Evolutionary conservation across 75 land plant genomes (phyloP), one percentile per base, ranked within the genome.

Genomic region (Selaginella moellendorffii): DNA sequence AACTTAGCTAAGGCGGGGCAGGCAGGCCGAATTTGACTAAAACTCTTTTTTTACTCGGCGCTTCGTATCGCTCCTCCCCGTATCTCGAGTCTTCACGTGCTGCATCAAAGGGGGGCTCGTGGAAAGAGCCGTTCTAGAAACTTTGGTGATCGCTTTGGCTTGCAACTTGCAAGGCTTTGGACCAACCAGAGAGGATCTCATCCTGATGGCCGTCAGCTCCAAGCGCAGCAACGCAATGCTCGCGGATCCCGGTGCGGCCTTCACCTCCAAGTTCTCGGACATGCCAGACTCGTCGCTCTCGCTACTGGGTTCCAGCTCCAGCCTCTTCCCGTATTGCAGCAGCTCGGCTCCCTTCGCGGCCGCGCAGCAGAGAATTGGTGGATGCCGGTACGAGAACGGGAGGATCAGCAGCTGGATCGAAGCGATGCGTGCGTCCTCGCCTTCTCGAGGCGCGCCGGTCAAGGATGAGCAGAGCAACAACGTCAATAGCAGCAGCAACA

Each of bases 361-460:
- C 14, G 14, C 46, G 10, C 46, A 36, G 14, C 46, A 36, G 46
- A 36, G 46, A 36, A 36, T 36, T 36, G 46, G 46, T 36, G 46
- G 10, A 5, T 36, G 46, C 14, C 46, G 46, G 46, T 36, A 36
- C 46, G 46, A 36, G 14, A 36, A 36, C 14, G 46, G 46, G 14
- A 5, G 46, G 46, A 63, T 69, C 22, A 71, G 46, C 73, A 68
- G 72, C n/a, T 87, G 80, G 80, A 46, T 83, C 5, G 86, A 87
- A 62, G 77, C 82, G 0, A 81, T 86, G 90, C 71, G 73, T 60
- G 90, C 79, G 28, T 83, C 82, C 19, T 86, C 90, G 1, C 85
- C 90, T 2, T 73, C 90, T 14, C 46, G 46, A 14, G 14, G 14
- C 14, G 46, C 46, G 14, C 46, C 46, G 5, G 10, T 14, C 10